These are phyloP conservation scores for Hammondia hammondi DNA, from an alignment of 169 alveolate species.

Conservation along the genomic window DNA sequence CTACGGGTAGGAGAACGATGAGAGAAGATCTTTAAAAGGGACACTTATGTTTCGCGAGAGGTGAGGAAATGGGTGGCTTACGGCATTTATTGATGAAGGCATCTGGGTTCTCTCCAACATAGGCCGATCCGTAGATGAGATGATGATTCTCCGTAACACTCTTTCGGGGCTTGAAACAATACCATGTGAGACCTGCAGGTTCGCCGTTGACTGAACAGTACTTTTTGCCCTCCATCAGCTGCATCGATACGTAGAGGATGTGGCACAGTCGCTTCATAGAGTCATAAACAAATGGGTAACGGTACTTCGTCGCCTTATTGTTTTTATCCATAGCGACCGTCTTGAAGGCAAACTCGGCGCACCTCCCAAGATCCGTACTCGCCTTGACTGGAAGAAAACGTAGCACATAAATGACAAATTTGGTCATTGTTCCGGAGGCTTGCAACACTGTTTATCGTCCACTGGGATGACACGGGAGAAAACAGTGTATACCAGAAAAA, in stretches of 20 bases:
- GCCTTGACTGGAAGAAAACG: conserved; percentile 33
- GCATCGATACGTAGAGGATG: conserved; percentile 45
- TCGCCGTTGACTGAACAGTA: conserved; percentile 1
- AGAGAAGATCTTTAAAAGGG: too few species aligned
- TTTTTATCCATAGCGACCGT: conserved; percentile 20
- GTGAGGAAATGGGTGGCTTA: conserved; percentile 1
- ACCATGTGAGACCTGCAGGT: conserved; percentile 9
- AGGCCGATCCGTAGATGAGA: conserved; percentile 53
- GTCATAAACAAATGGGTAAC: conserved; percentile 54
- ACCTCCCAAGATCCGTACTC: conserved; percentile 36
- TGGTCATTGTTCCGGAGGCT: background rate
- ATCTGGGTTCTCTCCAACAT: conserved; percentile 51
- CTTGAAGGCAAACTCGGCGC: conserved; percentile 48
- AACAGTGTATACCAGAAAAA: too few species aligned
- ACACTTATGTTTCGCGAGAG: too few species aligned
- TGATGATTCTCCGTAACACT: background rate
- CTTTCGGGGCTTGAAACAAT: conserved; percentile 45
- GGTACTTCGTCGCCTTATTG: background rate
- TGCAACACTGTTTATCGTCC: too few species aligned
- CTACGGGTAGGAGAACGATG: too few species aligned
- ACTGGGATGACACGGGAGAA: too few species aligned
- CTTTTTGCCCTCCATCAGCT: conserved; percentile 38
- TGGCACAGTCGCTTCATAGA: background rate
- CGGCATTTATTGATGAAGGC: conserved; percentile 41
- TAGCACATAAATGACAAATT: background rate